A percentile compares a stretch with the other conserved stretches of the same genome.
These are phyloP conservation scores for Colletotrichum sp. DNA, from an alignment of 2,329 filamentous ascomycete genomes.

Conservation along the genomic window DNA sequence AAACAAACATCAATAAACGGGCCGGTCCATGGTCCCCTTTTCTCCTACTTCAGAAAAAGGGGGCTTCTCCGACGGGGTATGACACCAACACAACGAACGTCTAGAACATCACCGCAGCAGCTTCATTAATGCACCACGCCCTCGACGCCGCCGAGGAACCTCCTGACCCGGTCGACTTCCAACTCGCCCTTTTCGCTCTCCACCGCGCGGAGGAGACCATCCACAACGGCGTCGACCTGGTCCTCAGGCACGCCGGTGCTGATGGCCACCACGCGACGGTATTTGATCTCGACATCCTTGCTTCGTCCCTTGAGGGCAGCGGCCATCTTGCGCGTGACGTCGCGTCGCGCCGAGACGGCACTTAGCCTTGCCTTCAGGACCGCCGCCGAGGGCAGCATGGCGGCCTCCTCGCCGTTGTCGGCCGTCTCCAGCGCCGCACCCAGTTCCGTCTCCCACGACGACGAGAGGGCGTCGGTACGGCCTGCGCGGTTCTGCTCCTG, in stretches of 20 bases:
- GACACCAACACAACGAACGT: not conserved
- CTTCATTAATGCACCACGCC: slow-evolving; percentile 51
- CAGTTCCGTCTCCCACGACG: slow-evolving; percentile 61
- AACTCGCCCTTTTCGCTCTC: slow-evolving; percentile 83
- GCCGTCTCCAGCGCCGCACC: slow-evolving; percentile 45
- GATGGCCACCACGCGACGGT: slow-evolving; percentile 84
- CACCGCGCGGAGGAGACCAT: slow-evolving; percentile 82
- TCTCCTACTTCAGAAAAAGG: not conserved
- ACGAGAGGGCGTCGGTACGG: slow-evolving; percentile 49
- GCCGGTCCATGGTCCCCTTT: not conserved
- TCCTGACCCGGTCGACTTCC: slow-evolving; percentile 76
- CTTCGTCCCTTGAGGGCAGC: slow-evolving; percentile 77
- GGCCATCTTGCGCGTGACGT: slow-evolving; percentile 69
- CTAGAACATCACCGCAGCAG: not conserved
- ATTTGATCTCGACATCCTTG: slow-evolving; percentile 84
- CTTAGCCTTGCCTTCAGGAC: slow-evolving; percentile 71
- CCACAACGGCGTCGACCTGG: slow-evolving; percentile 81
- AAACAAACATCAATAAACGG: not conserved
- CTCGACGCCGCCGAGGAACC: slow-evolving; percentile 82
- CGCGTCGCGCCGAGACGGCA: slow-evolving; percentile 74
- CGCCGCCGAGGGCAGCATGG: slow-evolving; percentile 60
- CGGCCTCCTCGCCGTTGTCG: slow-evolving; percentile 39
- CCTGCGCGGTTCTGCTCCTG: slow-evolving; percentile 42
- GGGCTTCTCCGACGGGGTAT: slow-evolving; percentile 7
- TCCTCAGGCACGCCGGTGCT: slow-evolving; percentile 82